Evolutionary conservation across 1,284 basidiomycete genomes (phyloP).

Genomic region (Erythrobasidium hasegawianum): DNA sequence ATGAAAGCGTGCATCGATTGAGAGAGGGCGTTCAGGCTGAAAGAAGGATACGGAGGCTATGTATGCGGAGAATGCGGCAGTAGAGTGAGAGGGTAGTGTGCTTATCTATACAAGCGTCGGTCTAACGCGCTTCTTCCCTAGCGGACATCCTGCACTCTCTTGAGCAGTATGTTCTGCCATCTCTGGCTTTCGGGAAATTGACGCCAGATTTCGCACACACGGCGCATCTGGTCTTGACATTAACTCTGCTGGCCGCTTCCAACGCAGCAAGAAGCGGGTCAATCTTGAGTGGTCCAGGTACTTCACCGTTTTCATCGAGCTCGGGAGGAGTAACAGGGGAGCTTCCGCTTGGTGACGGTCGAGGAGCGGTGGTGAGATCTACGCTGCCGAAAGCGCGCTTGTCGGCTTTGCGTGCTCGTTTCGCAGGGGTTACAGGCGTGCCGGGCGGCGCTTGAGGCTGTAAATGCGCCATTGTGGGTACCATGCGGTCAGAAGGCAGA

Average conservation of each 20-base stretch:
- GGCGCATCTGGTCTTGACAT: constrained; percentile 40
- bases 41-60: too few species aligned
- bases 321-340: not conserved
- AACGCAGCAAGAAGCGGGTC: constrained; percentile 43
- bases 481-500: not conserved
- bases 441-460: not conserved
- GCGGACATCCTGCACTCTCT: constrained; percentile 24
- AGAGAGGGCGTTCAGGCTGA: too few species aligned
- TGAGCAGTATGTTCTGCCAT: constrained; percentile 29
- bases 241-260: constrained; percentile 38
- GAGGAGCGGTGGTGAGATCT: not conserved
- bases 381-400: not conserved
- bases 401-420: not conserved
- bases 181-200: constrained; percentile 38
- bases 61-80: too few species aligned
- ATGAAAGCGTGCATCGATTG: too few species aligned
- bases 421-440: constrained; percentile 6
- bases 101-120: too few species aligned
- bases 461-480: not conserved
- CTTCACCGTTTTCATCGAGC: constrained; percentile 1
- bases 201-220: constrained; percentile 40
- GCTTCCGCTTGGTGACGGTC: not conserved
- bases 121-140: not conserved
- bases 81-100: too few species aligned
- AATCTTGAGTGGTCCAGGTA: constrained; percentile 26